phyloP scores from a whole-genome alignment of 1,284 basidiomycete genomes.

The Flammula alnicola region DNA sequence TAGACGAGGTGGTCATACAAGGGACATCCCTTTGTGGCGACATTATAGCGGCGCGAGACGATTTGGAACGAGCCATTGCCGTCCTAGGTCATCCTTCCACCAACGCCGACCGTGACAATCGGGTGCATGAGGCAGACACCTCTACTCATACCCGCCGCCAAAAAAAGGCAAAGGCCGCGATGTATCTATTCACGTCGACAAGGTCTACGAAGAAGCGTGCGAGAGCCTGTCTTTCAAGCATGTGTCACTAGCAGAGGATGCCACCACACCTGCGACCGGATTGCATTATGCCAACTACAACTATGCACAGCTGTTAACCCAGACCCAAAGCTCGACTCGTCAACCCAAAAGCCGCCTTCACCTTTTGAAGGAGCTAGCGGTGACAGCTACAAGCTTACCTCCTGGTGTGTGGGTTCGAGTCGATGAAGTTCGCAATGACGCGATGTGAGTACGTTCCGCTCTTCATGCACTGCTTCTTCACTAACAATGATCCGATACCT shows the following conservation, averaged over 20 bases:
- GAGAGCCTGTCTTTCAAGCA: conserved; percentile 53
- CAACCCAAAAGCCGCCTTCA: conserved; percentile 54
- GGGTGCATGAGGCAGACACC: conserved; percentile 7
- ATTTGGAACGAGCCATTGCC: conserved; percentile 51
- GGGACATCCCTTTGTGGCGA: conserved; percentile 55
- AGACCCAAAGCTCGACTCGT: conserved; percentile 45
- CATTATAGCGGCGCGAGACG: conserved; percentile 52
- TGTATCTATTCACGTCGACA: conserved; percentile 42
- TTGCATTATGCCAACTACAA: conserved; percentile 39
- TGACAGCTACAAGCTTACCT: conserved; percentile 56
- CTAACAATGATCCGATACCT: conserved; percentile 11
- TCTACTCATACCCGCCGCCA: conserved; percentile 14
- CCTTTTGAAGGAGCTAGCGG: conserved; percentile 57
- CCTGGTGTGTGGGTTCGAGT: conserved; percentile 59
- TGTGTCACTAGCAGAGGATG: conserved; percentile 37
- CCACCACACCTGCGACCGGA: conserved; percentile 20
- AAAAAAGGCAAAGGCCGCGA: conserved; percentile 38
- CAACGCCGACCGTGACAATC: conserved; percentile 17
- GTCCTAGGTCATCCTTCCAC: conserved; percentile 37
- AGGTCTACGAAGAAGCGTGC: conserved; percentile 47
- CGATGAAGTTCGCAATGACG: conserved; percentile 61
- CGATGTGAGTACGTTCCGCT: conserved; percentile 41
- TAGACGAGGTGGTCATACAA: conserved; percentile 50
- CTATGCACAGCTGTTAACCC: conserved; percentile 37
- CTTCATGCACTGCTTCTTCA: conserved; percentile 6